These are phyloP conservation scores for Ustilago nuda DNA, from an alignment of 1,284 basidiomycete genomes.

Conservation along the genomic window DNA sequence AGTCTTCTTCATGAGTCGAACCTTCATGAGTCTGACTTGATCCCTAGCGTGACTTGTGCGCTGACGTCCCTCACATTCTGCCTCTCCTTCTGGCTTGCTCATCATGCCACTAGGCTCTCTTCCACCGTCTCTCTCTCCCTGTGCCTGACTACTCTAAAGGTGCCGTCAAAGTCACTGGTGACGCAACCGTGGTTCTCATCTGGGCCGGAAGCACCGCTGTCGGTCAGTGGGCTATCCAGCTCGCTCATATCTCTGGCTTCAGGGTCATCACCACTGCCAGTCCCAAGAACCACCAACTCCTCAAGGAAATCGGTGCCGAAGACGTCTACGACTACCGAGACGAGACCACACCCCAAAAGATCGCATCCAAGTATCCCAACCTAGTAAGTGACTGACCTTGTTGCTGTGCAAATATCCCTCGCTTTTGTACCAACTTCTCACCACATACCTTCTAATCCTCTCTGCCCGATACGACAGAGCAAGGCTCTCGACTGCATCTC, in stretches of 20 bases:
- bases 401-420: too few relatives aligned
- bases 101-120: conserved; percentile 39
- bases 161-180: conserved; percentile 36
- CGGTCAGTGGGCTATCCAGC: conserved; percentile 72
- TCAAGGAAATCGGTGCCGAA: conserved; percentile 61
- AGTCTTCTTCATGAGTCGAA: not conserved
- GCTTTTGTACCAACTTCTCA: not conserved
- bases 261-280: conserved; percentile 72
- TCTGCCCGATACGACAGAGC: conserved; percentile 11
- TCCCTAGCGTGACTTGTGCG: not conserved
- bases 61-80: not conserved
- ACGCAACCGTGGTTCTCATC: conserved; percentile 67
- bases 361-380: conserved; percentile 59
- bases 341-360: conserved; percentile 56
- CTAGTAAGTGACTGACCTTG: conserved; percentile 26
- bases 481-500: conserved; percentile 64
- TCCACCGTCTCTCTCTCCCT: conserved; percentile 38
- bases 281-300: conserved; percentile 61
- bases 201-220: conserved; percentile 74
- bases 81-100: not conserved
- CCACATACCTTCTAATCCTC: not conserved
- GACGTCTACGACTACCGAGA: conserved; percentile 73
- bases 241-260: conserved; percentile 71
- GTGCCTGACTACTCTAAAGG: conserved; percentile 41
- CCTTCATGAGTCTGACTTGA: too few relatives aligned